Evolutionary conservation across 169 alveolate species (phyloP), one percentile per base, ranked within the genome.

Genomic region (Cryptosporidium canis): DNA sequence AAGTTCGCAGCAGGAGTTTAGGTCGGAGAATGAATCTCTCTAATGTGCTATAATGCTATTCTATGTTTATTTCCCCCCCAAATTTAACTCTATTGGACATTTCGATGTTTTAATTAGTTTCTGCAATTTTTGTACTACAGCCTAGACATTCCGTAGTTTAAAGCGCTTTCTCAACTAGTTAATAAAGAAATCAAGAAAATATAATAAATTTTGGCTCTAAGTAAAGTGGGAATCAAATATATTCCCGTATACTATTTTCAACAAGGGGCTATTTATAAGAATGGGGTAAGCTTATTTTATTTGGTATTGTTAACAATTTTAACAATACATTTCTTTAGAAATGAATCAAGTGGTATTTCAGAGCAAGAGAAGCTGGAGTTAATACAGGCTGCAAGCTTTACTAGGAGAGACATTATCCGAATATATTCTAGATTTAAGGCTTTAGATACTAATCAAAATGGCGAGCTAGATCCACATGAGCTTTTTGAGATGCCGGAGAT

Each of bases 401-500:
- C 95, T 33, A 97, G 96, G 83, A 91, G 96, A 61, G 99, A 97
- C 84, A 92, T 97, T 51, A 95, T 96, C 92, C 95, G 94, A 83
- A 95, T 98, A 53, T 97, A 96, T 90, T 93, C 93, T 85, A 92
- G 98, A 55, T 97, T 97, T 84, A 77, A 94, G 44, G 95, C 95
- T 51, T 94, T 97, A 82, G 99, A 97, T 91, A 94, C 95, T 51
- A 96, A 97, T 67, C 94, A 95, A 55, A 94, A 95, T 47, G 99
- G 99, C 9, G 95, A 95, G 84, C 93, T 98, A 18, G 99, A 96
- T 83, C 98, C 98, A 16, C 96, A 96, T 63, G 99, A 97, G 87
- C 95, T 98, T 71, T 96, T 98, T 70, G 97, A 96, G 66, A 96
- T 98, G 56, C 98, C 99, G 39, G 99, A 96, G 91, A 93, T 97